Evolutionary conservation across 192 early-diverging fungal species (phyloP).

Genomic region (Chytriomyces sp.): DNA sequence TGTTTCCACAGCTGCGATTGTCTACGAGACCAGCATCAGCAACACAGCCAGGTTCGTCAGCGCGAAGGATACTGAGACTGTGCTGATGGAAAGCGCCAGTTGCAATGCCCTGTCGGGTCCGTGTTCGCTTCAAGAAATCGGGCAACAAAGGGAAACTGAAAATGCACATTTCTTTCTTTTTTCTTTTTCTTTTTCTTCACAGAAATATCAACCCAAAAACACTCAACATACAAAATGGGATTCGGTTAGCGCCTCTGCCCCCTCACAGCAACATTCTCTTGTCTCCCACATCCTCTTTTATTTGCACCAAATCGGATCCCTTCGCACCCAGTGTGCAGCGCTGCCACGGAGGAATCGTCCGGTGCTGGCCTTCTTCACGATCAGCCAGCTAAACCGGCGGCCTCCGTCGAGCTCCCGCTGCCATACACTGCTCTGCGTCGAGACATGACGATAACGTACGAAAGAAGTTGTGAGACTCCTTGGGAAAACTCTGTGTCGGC

Average conservation of each 20-base stretch:
- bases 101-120: too few relatives aligned
- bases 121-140: too few relatives aligned
- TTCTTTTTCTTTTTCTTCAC: slow-evolving; percentile 27
- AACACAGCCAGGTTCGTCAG: too few relatives aligned
- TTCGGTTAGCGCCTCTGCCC: slow-evolving; percentile 22
- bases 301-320: slow-evolving; percentile 33
- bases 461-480: not conserved
- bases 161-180: slow-evolving; percentile 26
- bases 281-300: slow-evolving; percentile 8
- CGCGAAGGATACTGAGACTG: too few relatives aligned
- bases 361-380: not conserved
- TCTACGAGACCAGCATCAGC: too few relatives aligned
- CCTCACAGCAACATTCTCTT: not conserved
- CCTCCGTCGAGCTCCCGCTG: not conserved
- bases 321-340: not conserved
- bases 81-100: too few relatives aligned
- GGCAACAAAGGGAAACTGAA: not conserved
- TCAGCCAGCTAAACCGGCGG: not conserved
- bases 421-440: not conserved
- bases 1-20: too few relatives aligned
- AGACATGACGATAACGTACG: slow-evolving; percentile 3
- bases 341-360: not conserved
- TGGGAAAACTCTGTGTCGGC: not conserved
- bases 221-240: slow-evolving; percentile 12
- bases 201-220: not conserved